Evolutionary conservation across 129 eudicot species (phyloP).

Genomic region (Scalesia atractyloides): DNA sequence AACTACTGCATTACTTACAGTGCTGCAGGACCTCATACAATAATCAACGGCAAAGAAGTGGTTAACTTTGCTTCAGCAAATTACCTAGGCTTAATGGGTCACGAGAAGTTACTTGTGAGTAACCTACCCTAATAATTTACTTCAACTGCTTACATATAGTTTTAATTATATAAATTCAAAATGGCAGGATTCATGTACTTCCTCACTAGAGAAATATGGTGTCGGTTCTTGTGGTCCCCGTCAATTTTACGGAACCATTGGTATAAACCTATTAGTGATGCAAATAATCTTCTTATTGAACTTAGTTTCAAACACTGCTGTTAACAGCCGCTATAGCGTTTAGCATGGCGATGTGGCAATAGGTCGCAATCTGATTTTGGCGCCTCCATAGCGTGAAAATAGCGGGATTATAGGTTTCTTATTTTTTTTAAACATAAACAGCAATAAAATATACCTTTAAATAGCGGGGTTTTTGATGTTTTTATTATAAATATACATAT

Average conservation of each 20-base stretch:
- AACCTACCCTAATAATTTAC: background rate
- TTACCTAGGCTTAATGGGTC: conserved; percentile 89
- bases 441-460: too few species aligned
- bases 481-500: too few species aligned
- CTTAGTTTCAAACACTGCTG: background rate
- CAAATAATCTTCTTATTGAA: background rate
- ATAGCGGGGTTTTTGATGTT: background rate
- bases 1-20: conserved; percentile 47
- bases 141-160: background rate
- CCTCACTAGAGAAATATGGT: conserved; percentile 85
- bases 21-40: conserved; percentile 93
- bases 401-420: too few species aligned
- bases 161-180: conserved; percentile 16
- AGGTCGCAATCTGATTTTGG: too few species aligned
- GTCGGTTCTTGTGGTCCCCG: conserved; percentile 99
- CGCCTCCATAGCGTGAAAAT: too few species aligned
- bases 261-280: conserved; percentile 42
- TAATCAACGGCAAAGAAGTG: conserved; percentile 78
- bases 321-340: too few species aligned
- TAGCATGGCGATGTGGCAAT: too few species aligned
- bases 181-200: conserved; percentile 75
- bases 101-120: conserved; percentile 72
- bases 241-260: conserved; percentile 87
- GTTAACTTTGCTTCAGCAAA: conserved; percentile 90
- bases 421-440: too few species aligned